These are phyloP conservation scores for Camelina hispida DNA, from an alignment of 345 rosid species.

Conservation along the genomic window DNA sequence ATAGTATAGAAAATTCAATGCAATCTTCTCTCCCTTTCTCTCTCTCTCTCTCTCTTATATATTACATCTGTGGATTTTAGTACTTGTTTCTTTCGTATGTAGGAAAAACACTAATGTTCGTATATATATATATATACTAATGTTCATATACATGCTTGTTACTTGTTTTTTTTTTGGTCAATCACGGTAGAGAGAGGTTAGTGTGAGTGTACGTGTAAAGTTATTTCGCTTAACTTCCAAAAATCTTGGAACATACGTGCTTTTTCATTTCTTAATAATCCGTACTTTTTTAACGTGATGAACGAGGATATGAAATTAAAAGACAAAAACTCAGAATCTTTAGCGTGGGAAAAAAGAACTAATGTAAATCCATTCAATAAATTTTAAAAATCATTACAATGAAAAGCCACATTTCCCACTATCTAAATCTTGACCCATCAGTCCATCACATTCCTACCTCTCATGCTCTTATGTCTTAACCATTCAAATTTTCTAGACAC, in stretches of 20 bases:
- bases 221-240: slow-evolving; percentile 30
- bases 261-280: not conserved
- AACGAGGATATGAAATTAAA: not conserved
- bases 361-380: not conserved
- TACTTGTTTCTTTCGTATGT: not conserved
- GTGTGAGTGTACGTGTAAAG: slow-evolving; percentile 31
- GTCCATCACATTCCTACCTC: not conserved
- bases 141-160: not conserved
- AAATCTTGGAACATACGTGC: slow-evolving; percentile 31
- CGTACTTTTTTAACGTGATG: slow-evolving; percentile 20
- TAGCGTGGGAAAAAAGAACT: not conserved
- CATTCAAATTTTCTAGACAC: not conserved
- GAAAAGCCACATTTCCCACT: slow-evolving; percentile 14
- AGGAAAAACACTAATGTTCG: not conserved
- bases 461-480: not conserved
- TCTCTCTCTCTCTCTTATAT: not conserved
- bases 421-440: not conserved
- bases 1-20: not conserved
- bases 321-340: not conserved
- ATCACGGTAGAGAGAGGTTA: slow-evolving; percentile 15
- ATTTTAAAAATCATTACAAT: not conserved
- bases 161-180: slow-evolving; percentile 3
- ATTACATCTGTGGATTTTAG: not conserved
- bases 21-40: not conserved
- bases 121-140: not conserved